These are phyloP conservation scores for Cyberlindnera mrakii DNA, from an alignment of 805 yeast species.

Conservation along the genomic window DNA sequence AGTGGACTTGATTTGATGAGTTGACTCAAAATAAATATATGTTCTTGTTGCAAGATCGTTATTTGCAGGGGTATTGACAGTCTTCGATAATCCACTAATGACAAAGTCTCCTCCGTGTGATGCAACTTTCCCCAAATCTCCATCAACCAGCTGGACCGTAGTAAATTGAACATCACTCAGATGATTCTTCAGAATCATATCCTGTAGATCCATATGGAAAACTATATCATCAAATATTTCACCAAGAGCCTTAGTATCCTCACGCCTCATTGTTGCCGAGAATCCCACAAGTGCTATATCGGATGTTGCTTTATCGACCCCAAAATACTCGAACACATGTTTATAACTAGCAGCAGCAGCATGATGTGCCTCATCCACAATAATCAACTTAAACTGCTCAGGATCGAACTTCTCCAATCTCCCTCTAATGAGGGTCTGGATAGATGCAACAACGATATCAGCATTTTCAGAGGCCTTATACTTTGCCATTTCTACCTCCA, in stretches of 20 bases:
- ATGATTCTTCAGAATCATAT: slow-evolving; percentile 65
- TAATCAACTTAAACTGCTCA: slow-evolving; percentile 57
- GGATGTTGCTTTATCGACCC: slow-evolving; percentile 24
- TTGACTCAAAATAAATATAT: slow-evolving; percentile 38
- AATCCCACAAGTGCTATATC: slow-evolving; percentile 68
- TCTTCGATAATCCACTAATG: slow-evolving; percentile 41
- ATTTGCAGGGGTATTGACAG: slow-evolving; percentile 46
- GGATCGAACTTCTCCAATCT: slow-evolving; percentile 53
- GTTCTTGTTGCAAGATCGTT: slow-evolving; percentile 52
- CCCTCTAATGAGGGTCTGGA: slow-evolving; percentile 52
- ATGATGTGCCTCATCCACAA: slow-evolving; percentile 92
- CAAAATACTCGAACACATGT: slow-evolving; percentile 52
- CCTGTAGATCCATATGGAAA: slow-evolving; percentile 55
- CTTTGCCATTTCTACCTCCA: slow-evolving; percentile 69
- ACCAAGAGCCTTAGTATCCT: slow-evolving; percentile 59
- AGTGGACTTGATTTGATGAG: slow-evolving; percentile 48
- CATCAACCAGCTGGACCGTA: slow-evolving; percentile 40
- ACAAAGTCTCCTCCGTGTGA: slow-evolving; percentile 46
- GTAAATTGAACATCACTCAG: slow-evolving; percentile 65
- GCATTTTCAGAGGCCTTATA: slow-evolving; percentile 34
- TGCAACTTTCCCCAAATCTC: slow-evolving; percentile 33
- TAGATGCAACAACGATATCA: slow-evolving; percentile 73
- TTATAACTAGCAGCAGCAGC: slow-evolving; percentile 68
- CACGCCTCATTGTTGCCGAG: slow-evolving; percentile 79
- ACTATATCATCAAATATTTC: slow-evolving; percentile 66